Evolutionary conservation across 257 asterid genomes (phyloP), one percentile per base, ranked within the genome.

Genomic region (Coffea canephora): DNA sequence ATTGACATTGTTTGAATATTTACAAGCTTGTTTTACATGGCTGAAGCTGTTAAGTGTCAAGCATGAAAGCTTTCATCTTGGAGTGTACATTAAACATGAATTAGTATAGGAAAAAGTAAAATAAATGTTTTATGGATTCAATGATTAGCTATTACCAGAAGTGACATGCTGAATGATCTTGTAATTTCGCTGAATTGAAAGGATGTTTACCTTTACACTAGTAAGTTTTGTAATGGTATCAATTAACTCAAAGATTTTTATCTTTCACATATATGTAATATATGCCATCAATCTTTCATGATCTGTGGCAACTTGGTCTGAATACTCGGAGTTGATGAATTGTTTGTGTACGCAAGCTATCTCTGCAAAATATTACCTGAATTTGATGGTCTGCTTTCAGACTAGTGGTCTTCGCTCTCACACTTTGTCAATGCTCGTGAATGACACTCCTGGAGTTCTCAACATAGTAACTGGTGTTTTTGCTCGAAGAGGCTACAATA

Each of bases 381-480:
- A 52, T 57, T 77, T 82, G 72, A 70, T 21, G 74, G 48, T 52
- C 64, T 74, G 68, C 87, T 84, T 79, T 78, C 94, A 95, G 99
- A 90, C 92, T 65, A 93, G 90, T 77, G 99, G 99, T 82, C 89
- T 95, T 78, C 91, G 96, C 75, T 95, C 99, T 15, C 99, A 95
- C 87, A 95, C 99, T 72, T 89, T 95, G 67, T 91, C 99, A 76
- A 89, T 95, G 94, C 88, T 95, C 82, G 99, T 95, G 57, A 91
- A 89, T 88, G 99, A 95, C 89, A 85, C 69, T 86, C 99, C 99
- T 80, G 99, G 99, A 87, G 99, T 95, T 82, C 97, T 95, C 81
- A 95, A 93, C 90, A 88, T 91, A 77, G 89, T 95, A 75, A 92
- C 98, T 1, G 99, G 97, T 46, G 97, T 95, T 85, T 92, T 95